phyloP scores from a whole-genome alignment of 352 stramenopile genomes.

The Globisporangium sylvaticum region DNA sequence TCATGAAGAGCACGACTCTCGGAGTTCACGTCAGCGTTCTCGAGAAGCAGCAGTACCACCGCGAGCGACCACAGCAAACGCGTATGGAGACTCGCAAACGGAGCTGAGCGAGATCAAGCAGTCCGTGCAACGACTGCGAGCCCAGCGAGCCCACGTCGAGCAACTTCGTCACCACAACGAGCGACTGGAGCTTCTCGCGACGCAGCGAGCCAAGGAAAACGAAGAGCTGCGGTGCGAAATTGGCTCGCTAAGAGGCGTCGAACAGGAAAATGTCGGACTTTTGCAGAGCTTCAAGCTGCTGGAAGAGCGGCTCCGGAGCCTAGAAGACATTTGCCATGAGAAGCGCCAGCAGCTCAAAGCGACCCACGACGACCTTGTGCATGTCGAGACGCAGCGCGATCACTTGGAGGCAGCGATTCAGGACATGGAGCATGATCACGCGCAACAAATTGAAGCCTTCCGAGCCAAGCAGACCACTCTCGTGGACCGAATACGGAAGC shows the following conservation, averaged over 20 bases:
- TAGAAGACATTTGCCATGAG: slow-evolving; percentile 33
- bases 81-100: slow-evolving; percentile 11
- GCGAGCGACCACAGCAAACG: too few relatives aligned
- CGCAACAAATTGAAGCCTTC: slow-evolving; percentile 22
- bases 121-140: slow-evolving; percentile 42
- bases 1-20: not conserved
- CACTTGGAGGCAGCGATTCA: slow-evolving; percentile 29
- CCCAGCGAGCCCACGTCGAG: slow-evolving; percentile 53
- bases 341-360: slow-evolving; percentile 27
- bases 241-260: slow-evolving; percentile 30
- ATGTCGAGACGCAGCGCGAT: slow-evolving; percentile 33
- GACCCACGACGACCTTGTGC: slow-evolving; percentile 16
- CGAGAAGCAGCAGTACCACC: not conserved
- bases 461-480: slow-evolving; percentile 23
- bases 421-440: slow-evolving; percentile 28
- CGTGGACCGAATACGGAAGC: slow-evolving; percentile 29
- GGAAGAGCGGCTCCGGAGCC: slow-evolving; percentile 36
- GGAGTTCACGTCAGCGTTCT: not conserved
- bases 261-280: slow-evolving; percentile 53
- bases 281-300: slow-evolving; percentile 54
- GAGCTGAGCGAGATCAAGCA: slow-evolving; percentile 48
- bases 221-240: slow-evolving; percentile 40
- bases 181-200: slow-evolving; percentile 30
- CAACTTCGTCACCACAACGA: slow-evolving; percentile 40
- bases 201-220: slow-evolving; percentile 33